Percentiles rank a stretch among this genome's conserved stretches.
phyloP scores from a whole-genome alignment of 2,329 filamentous ascomycete species.

The Trichoderma hamatum region DNA sequence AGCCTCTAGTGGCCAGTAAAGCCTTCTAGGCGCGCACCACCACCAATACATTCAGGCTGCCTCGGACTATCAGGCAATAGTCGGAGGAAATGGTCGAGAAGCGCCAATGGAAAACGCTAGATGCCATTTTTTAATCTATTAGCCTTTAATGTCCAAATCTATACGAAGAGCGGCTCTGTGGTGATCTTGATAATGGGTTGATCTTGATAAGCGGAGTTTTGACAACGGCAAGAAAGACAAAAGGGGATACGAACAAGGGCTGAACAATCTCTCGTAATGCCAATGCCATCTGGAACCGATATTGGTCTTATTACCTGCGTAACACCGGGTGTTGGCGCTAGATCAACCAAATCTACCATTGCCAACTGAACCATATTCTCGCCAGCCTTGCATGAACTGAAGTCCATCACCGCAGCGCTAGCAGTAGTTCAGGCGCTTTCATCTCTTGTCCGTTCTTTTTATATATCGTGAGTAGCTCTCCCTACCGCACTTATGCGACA shows the following conservation, averaged over 20 bases:
- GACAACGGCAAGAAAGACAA: background rate
- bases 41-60: background rate
- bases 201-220: background rate
- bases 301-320: background rate
- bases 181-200: background rate
- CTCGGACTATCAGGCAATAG: constrained; percentile 16
- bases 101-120: background rate
- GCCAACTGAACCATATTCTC: constrained; percentile 1
- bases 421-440: background rate
- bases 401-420: constrained; percentile 8
- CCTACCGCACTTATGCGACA: constrained; percentile 11
- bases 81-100: background rate
- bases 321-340: background rate
- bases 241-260: background rate
- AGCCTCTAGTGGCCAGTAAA: background rate
- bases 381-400: background rate
- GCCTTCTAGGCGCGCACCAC: background rate
- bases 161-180: background rate
- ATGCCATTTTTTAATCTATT: background rate
- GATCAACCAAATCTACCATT: background rate
- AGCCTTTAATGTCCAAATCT: background rate
- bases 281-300: background rate
- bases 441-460: background rate
- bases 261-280: background rate
- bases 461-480: background rate